Conservation (phyloP, 495 filamentous ascomycete species). For the Annulohypoxylon nitens region DNA sequence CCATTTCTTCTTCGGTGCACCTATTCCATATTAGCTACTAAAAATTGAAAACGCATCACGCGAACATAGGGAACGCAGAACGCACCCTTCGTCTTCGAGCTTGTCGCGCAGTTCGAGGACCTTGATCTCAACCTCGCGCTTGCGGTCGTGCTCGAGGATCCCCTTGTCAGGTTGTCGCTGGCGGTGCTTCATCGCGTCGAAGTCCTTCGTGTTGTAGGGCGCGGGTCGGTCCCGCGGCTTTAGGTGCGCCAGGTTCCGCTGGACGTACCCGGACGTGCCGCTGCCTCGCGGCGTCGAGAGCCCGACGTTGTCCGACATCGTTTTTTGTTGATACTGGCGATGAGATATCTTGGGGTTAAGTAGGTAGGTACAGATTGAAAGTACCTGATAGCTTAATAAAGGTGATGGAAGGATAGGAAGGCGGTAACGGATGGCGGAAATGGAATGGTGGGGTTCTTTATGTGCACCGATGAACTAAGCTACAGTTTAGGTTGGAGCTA, state of each 20-base stretch:
- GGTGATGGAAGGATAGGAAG: slow-evolving; percentile 33
- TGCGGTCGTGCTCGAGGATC: slow-evolving; percentile 93
- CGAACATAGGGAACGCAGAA: slow-evolving; percentile 12
- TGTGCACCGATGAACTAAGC: not conserved
- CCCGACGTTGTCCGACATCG: slow-evolving; percentile 98
- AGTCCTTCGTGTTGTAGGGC: slow-evolving; percentile 72
- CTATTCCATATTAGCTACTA: slow-evolving; percentile 52
- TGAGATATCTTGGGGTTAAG: not conserved
- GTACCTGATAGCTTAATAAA: slow-evolving; percentile 17
- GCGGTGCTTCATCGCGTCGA: slow-evolving; percentile 70
- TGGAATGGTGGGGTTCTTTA: slow-evolving; percentile 19
- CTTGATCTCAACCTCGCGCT: slow-evolving; percentile 88
- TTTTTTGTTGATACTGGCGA: slow-evolving; percentile 18
- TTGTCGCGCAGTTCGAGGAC: slow-evolving; percentile 91
- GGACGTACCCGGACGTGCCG: slow-evolving; percentile 97
- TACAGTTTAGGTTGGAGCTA: slow-evolving; percentile 18
- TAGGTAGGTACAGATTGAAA: not conserved
- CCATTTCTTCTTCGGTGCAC: slow-evolving; percentile 84
- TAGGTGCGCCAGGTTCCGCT: slow-evolving; percentile 91
- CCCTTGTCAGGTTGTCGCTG: slow-evolving; percentile 90
- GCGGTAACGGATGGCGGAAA: slow-evolving; percentile 38
- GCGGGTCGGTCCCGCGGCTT: slow-evolving; percentile 76
- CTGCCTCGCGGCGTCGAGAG: slow-evolving; percentile 94
- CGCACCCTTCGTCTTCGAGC: slow-evolving; percentile 88
- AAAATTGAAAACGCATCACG: not conserved